phyloP scores from a whole-genome alignment of 495 filamentous ascomycete genomes.

The Annulohypoxylon stygium region DNA sequence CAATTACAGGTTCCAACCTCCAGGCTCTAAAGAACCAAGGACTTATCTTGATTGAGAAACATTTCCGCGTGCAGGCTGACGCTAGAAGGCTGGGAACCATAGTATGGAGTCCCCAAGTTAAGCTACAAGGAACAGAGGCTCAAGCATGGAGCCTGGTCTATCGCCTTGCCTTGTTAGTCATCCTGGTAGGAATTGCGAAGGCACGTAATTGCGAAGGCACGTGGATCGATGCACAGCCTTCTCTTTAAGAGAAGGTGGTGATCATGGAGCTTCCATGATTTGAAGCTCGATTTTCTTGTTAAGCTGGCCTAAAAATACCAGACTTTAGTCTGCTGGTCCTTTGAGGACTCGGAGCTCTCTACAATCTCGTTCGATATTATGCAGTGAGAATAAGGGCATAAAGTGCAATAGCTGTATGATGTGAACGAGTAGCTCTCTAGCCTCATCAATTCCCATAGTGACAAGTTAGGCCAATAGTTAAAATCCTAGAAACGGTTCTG shows the following conservation, averaged over 20 bases:
- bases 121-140: background rate
- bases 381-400: background rate
- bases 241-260: background rate
- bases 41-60: conserved; percentile 7
- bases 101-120: background rate
- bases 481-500: too few relatives aligned
- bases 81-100: background rate
- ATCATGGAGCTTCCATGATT: background rate
- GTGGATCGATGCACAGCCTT: background rate
- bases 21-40: background rate
- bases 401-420: background rate
- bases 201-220: background rate
- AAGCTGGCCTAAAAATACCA: background rate
- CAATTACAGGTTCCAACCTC: background rate
- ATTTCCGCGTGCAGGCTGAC: background rate
- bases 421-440: background rate
- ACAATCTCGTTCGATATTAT: background rate
- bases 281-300: background rate
- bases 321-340: background rate
- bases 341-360: background rate
- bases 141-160: background rate
- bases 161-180: background rate
- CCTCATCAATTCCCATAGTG: background rate
- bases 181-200: background rate
- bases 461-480: too few relatives aligned